A percentile compares a stretch with the other conserved stretches of the same genome.
Conservation (phyloP, 306 rosid genomes). For the Astragalus membranaceus region DNA sequence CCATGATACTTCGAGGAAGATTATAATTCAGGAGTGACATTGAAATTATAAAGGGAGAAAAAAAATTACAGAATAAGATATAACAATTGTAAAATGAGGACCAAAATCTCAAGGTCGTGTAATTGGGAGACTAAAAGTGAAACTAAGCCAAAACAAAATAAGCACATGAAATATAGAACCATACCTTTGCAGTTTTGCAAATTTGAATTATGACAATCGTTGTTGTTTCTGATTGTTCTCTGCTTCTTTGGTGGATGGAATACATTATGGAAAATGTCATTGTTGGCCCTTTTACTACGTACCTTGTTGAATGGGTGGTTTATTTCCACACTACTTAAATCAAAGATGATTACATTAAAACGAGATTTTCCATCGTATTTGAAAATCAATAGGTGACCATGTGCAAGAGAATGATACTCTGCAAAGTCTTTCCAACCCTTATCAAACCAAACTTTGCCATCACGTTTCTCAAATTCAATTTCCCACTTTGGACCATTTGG, state of each 20-base stretch:
- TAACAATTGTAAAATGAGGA: too few species aligned
- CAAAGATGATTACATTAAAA: constrained; percentile 3
- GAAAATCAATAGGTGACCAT: constrained; percentile 26
- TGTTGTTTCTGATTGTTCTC: neutral
- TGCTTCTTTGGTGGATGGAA: neutral
- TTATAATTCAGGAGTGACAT: too few species aligned
- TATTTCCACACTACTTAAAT: constrained; percentile 4
- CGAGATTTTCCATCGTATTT: neutral
- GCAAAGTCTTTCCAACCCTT: constrained; percentile 35
- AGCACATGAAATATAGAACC: neutral
- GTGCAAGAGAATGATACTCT: constrained; percentile 2
- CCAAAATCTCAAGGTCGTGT: too few species aligned
- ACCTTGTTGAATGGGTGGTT: neutral
- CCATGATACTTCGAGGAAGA: too few species aligned
- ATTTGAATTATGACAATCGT: neutral
- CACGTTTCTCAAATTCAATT: constrained; percentile 20
- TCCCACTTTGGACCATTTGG: constrained; percentile 26
- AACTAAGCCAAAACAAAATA: too few species aligned
- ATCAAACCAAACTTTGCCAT: constrained; percentile 20
- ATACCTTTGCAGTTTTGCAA: neutral
- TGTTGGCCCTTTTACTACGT: neutral
- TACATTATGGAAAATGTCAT: neutral
- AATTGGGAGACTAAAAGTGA: too few species aligned
- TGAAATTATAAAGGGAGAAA: too few species aligned
- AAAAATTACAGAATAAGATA: too few species aligned